Evolutionary conservation across 2,329 filamentous ascomycete species (phyloP), one percentile per base, ranked within the genome.

Genomic region (Botrytis tulipae): DNA sequence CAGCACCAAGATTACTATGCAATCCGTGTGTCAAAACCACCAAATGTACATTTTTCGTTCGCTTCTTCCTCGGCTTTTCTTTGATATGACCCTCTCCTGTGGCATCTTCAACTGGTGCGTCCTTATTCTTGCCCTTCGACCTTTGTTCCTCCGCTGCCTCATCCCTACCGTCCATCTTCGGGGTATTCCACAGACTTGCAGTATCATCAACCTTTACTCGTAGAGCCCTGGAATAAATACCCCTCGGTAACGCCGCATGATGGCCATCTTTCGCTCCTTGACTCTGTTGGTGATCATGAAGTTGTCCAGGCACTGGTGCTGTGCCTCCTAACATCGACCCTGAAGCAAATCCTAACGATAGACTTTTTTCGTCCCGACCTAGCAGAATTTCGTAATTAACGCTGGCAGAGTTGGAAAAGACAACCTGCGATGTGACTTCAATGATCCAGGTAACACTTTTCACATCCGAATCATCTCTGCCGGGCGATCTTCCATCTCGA

Each of bases 1-100:
- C 96, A 35, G 94, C 93, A 8, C 96, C 94, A 20, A 98, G 86
- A 81, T 99, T 99, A 83, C 95, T 97, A 82, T 99, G 96, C 76
- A 99, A 83, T 0, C 96, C 96, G 83, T 99, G 96, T 0, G 96
- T 98, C 68, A 99, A 84, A 48, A 99, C 87, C 37, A 99, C 96
- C 60, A 99, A 85, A 81, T 99, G 96, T 3, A 99, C 86, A 76
- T 92, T 95, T 83, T 93, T 94, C 77, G 87, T 87, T 81, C 90
- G 92, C 76, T 83, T 86, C 61, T 82, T 80, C 78, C 82, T 70
- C 77, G 76, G 59, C 22, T 75, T 67, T 5, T 76, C 63, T 63
- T 57, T 71, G 25, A 71, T 61, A 76, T 77, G 46, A 77, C 74
- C 60, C 76, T 73, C 66, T 78, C 77, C 73, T 70, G 73, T 70